Percentiles rank a stretch among this genome's conserved stretches.
These are phyloP conservation scores for Hypocrella siamensis DNA, from an alignment of 2,329 filamentous ascomycete species.

Conservation along the genomic window DNA sequence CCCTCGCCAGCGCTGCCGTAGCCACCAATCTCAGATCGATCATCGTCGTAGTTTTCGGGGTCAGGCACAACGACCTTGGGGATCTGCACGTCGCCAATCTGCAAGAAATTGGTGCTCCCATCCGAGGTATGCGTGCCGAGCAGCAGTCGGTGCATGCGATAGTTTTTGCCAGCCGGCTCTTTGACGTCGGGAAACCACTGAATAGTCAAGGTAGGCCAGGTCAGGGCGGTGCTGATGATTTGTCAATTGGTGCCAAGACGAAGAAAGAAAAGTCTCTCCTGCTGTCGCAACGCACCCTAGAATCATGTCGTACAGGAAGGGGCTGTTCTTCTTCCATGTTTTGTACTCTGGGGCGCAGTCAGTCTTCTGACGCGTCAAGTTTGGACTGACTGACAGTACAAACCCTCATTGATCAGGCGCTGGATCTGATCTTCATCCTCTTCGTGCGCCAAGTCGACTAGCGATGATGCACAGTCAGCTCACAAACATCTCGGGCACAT, in stretches of 20 bases:
- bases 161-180: slow-evolving; percentile 73
- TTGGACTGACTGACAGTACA: neutral
- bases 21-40: slow-evolving; percentile 83
- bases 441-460: slow-evolving; percentile 35
- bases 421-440: slow-evolving; percentile 61
- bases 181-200: slow-evolving; percentile 98
- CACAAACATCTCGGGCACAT: neutral
- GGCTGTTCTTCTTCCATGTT: slow-evolving; percentile 99
- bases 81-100: slow-evolving; percentile 88
- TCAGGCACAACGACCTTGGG: slow-evolving; percentile 65
- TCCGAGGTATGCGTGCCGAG: slow-evolving; percentile 91
- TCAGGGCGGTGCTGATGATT: slow-evolving; percentile 58
- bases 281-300: slow-evolving; percentile 40
- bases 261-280: neutral
- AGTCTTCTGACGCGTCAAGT: neutral
- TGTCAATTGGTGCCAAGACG: slow-evolving; percentile 5
- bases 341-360: slow-evolving; percentile 62
- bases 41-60: slow-evolving; percentile 76
- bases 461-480: slow-evolving; percentile 3
- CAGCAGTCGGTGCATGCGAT: slow-evolving; percentile 73
- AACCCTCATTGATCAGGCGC: slow-evolving; percentile 88
- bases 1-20: slow-evolving; percentile 64
- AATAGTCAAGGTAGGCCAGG: slow-evolving; percentile 93
- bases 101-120: slow-evolving; percentile 74
- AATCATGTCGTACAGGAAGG: slow-evolving; percentile 97